Evolutionary conservation across 768 basidiomycete genomes (phyloP), one percentile per base, ranked within the genome.

Genomic region (Termitomyces sp.): DNA sequence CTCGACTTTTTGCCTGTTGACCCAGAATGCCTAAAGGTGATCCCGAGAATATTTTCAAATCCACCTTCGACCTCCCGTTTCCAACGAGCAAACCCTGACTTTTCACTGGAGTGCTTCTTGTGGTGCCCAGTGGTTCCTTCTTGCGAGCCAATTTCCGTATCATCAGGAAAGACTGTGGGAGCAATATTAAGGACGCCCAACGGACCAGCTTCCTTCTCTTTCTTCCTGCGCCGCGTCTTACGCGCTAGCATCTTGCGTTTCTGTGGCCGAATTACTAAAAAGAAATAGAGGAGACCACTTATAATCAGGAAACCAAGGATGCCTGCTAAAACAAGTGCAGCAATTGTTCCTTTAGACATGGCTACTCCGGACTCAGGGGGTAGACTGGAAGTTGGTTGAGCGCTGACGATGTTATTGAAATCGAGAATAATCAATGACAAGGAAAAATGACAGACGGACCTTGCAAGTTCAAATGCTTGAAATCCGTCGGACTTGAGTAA

Each of bases 291-390:
- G 14, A 69, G 36, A 30, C 74, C 68, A 48, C 71, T 70, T 9
- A 79, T 57, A 4, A 84, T 58, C 30, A 86, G 54, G 63, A 83
- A 73, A 28, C 78, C 76, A 9, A 90, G 71, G 20, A 83, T 67
- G 22, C 78, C 76, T 3, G 82, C 86, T 2, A 90, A 74, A 10
- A 77, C 78, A 32, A 88, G 72, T 0, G 87, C 88, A 20, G 87
- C 87, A 54, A 88, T 82, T 2, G 87, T 84, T 44, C 88, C 86
- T 59, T 72, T 71, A 2, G 80, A 58, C 20, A 76, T 70, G 33
- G 56, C 51, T 38, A 56, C 57, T 3, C 63, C 38, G 32, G 61
- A 43, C 32, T 6, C 56, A 36, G n/a, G 56, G 38, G 16, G 24
- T 30, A 33, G 24, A 54, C n/a, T 26, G 4, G 50, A 20, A 53